phyloP scores from a whole-genome alignment of 139 green algal species.

The Micractinium conductrix region DNA sequence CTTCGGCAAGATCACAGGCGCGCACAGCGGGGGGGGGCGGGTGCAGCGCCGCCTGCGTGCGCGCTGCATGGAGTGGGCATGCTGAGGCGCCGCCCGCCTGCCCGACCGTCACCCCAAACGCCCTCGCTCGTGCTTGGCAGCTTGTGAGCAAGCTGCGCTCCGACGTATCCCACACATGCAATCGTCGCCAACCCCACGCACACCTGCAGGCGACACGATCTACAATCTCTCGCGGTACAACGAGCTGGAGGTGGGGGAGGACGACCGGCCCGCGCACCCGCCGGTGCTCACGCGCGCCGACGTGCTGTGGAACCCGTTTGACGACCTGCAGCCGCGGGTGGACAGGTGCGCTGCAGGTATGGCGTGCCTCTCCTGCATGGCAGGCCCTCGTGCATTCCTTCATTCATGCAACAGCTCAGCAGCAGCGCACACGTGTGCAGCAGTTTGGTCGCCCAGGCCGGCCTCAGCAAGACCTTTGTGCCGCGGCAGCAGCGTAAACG shows the following conservation, averaged over 20 bases:
- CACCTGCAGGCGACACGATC: slow-evolving; percentile 85
- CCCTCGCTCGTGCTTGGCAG: no score
- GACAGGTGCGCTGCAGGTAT: slow-evolving; percentile 42
- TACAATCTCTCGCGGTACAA: slow-evolving; percentile 91
- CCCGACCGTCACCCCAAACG: no score
- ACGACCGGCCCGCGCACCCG: slow-evolving; percentile 75
- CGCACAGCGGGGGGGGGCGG: background rate
- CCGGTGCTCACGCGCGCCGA: slow-evolving; percentile 70
- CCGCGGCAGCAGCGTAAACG: background rate
- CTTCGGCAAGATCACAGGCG: slow-evolving; percentile 83
- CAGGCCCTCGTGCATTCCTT: no score
- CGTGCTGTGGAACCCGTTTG: slow-evolving; percentile 97
- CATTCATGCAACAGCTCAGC: no score
- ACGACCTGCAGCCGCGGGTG: slow-evolving; percentile 88
- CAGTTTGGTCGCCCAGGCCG: no score
- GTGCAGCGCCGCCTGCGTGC: background rate
- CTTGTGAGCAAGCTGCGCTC: no score
- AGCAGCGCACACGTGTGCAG: no score
- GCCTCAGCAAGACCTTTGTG: no score
- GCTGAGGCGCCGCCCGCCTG: no score
- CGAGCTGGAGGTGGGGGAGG: slow-evolving; percentile 78
- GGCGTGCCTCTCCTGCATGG: no score
- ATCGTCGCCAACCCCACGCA: no score
- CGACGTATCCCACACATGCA: background rate
- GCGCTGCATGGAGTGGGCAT: background rate